Evolutionary conservation across 805 yeast species (phyloP).

Genomic region (Candida broadrunensis): DNA sequence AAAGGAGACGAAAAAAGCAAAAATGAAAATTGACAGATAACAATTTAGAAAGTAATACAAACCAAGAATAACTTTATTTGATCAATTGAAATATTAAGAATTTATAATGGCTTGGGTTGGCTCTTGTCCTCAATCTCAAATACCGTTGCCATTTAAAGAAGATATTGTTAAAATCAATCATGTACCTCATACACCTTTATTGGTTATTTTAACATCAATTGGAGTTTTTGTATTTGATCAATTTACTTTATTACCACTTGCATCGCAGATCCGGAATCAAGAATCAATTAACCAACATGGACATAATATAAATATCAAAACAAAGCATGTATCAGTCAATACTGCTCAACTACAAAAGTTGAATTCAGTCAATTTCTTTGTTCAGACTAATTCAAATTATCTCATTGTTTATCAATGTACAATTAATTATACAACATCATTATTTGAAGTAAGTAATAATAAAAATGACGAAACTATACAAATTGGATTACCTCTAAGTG

Average conservation of each 20-base stretch:
- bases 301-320: conserved; percentile 35
- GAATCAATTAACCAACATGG: conserved; percentile 49
- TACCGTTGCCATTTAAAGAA: conserved; percentile 21
- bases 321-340: conserved; percentile 35
- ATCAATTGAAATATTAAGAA: too few species aligned
- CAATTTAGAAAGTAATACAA: too few species aligned
- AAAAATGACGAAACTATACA: conserved; percentile 29
- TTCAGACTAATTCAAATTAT: conserved; percentile 37
- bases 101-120: conserved; percentile 36
- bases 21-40: too few species aligned
- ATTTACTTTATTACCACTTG: conserved; percentile 38
- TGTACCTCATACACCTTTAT: conserved; percentile 24
- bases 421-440: conserved; percentile 27
- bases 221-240: conserved; percentile 29
- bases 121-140: conserved; percentile 25
- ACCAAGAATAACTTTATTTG: too few species aligned
- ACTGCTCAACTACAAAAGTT: conserved; percentile 30
- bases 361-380: conserved; percentile 29
- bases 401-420: conserved; percentile 41
- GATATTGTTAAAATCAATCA: conserved; percentile 18
- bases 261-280: conserved; percentile 43
- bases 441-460: conserved; percentile 29
- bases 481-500: conserved; percentile 30
- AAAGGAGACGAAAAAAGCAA: too few species aligned
- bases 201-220: conserved; percentile 26